A percentile compares a stretch with the other conserved stretches of the same genome.
Conservation (phyloP, 2,329 filamentous ascomycete genomes). For the Neopestalotiopsis rosae region DNA sequence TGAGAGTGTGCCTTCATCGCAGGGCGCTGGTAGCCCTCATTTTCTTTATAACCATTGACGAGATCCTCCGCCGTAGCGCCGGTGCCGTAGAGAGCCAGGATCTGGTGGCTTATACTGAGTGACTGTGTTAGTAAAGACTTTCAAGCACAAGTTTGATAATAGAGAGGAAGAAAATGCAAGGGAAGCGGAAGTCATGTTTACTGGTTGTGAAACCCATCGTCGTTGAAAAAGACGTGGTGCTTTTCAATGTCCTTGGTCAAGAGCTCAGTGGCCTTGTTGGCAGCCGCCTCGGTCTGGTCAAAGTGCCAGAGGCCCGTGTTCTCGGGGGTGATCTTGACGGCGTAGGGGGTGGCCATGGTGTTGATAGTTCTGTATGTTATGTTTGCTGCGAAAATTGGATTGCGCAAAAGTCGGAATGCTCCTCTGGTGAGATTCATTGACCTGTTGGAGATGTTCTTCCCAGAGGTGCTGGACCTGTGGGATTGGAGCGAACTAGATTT, state of each 20-base stretch:
- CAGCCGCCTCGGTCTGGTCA: conserved; percentile 61
- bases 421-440: conserved; percentile 12
- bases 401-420: conserved; percentile 1
- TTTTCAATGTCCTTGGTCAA: conserved; percentile 77
- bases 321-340: conserved; percentile 51
- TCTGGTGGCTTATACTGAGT: conserved; percentile 69
- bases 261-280: conserved; percentile 67
- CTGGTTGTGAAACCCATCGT: conserved; percentile 82
- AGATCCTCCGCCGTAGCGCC: conserved; percentile 67
- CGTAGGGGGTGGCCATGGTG: conserved; percentile 53
- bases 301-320: conserved; percentile 56
- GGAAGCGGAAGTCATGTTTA: conserved; percentile 31
- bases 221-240: conserved; percentile 84
- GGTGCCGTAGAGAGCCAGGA: conserved; percentile 79
- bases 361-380: conserved; percentile 8
- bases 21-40: conserved; percentile 70
- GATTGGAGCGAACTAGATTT: neutral
- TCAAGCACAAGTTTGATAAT: neutral
- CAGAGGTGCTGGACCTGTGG: neutral
- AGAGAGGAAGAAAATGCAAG: neutral
- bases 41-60: conserved; percentile 67
- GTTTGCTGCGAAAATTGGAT: neutral
- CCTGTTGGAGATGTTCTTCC: neutral
- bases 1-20: conserved; percentile 49
- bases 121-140: conserved; percentile 15